A percentile compares a stretch with the other conserved stretches of the same genome.
Evolutionary conservation across 768 basidiomycete genomes (phyloP).

Genomic region (Leccinum longicurvipes): DNA sequence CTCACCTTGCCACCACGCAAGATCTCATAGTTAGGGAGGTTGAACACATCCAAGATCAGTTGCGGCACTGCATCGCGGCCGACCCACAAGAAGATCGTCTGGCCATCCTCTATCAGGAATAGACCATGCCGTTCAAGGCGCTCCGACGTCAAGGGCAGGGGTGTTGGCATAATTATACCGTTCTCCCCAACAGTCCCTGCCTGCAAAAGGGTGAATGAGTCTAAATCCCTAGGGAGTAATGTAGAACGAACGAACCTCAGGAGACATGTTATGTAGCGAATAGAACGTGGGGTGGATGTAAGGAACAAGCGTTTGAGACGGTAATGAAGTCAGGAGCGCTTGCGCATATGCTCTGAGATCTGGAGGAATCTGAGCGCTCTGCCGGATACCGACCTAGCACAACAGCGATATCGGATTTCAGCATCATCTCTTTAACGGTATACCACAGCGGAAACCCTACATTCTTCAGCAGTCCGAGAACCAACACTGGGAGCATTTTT

Average conservation of each 20-base stretch:
- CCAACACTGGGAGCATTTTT: constrained; percentile 89
- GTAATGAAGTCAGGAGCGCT: constrained; percentile 84
- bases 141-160: constrained; percentile 92
- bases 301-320: constrained; percentile 86
- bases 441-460: constrained; percentile 42
- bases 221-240: background rate
- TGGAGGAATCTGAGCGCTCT: constrained; percentile 95
- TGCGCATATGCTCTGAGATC: constrained; percentile 96
- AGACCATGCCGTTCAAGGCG: constrained; percentile 92
- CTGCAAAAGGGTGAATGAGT: constrained; percentile 40
- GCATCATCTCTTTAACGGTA: background rate
- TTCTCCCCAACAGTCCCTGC: constrained; percentile 89
- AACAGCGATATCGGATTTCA: background rate
- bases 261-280: constrained; percentile 93
- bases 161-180: constrained; percentile 84
- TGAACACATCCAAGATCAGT: constrained; percentile 91
- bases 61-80: constrained; percentile 99
- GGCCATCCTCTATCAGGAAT: constrained; percentile 95
- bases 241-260: constrained; percentile 56
- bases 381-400: constrained; percentile 81
- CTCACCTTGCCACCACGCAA: constrained; percentile 90
- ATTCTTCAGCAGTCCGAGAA: constrained; percentile 91
- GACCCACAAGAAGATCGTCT: constrained; percentile 97
- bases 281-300: constrained; percentile 96
- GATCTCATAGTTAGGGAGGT: constrained; percentile 82